Base-by-base conservation (phyloP, 192 early-diverging fungal genomes). In the Coemansia sp. region DNA sequence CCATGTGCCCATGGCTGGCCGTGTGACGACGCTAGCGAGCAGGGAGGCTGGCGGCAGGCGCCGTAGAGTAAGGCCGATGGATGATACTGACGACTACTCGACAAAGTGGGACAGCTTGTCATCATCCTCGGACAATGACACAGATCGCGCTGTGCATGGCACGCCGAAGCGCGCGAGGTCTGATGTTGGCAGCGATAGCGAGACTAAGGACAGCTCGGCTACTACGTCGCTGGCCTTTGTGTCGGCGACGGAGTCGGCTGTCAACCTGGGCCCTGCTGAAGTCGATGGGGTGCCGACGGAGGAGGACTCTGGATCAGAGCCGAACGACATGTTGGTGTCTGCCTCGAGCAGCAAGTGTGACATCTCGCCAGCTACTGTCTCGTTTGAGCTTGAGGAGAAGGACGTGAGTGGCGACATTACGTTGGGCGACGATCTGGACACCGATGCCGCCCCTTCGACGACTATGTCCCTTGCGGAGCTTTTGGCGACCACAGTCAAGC, bases 141-240 rank as follows among this genome's bases (percentile, higher is more conserved):
- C 46, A 0, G 61, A 58, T 12, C 32, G n/a, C 25, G 63, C n/a
- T 0, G 41, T 57, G 57, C 74, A 51, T 6, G 71, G 60, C 0
- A 73, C 74, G 5, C 68, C 79, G 11, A 82, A 82, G 66, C 79
- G 79, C 27, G 68, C 74, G 11, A 66, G 71, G 23, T 82, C 79
- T 2, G 74, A 82, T 57, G 70, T 70, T 38, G 79, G 55, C 10
- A 72, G 69, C 55, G 79, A 82, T 21, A 58, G 64, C 32, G 79
- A 76, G 23, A 17, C 48, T 10, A 64, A 44, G 29, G 34, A 48
- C 29, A 71, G 67, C 23, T 58, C 70, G 17, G 78, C 68, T 23
- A 25, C 78, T 0, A 71, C 79, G 2, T 68, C 71, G 15, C 58
- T 73, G 59, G 67, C 79, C 23, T 73, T 82, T 37, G 51, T 58